Percentiles rank a stretch among this genome's conserved stretches.
These are phyloP conservation scores for Paraphoma chrysanthemicola DNA, from an alignment of 2,329 filamentous ascomycete species.

Conservation along the genomic window DNA sequence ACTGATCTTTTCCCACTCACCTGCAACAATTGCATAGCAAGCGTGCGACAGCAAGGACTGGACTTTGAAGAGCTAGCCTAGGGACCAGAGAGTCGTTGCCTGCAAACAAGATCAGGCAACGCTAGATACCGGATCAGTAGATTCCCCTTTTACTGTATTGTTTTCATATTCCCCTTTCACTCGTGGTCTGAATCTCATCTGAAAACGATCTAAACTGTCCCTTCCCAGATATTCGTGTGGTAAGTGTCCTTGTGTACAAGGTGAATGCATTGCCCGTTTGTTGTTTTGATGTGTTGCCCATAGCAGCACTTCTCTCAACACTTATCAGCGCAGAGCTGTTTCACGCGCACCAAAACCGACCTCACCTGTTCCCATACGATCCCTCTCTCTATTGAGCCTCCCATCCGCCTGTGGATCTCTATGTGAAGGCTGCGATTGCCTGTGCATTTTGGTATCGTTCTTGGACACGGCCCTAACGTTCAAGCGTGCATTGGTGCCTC, in stretches of 20 bases:
- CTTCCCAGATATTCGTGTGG: not conserved
- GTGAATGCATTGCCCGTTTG: constrained; percentile 24
- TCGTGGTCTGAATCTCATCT: too few relatives aligned
- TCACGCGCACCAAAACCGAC: not conserved
- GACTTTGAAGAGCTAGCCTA: not conserved
- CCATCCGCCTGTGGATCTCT: not conserved
- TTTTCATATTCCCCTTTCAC: not conserved
- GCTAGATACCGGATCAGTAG: not conserved
- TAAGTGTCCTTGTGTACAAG: not conserved
- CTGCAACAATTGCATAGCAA: not conserved
- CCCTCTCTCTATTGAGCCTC: too few relatives aligned
- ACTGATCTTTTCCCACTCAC: constrained; percentile 11
- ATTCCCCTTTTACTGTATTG: not conserved
- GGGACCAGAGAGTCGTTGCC: not conserved
- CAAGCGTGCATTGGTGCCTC: too few relatives aligned
- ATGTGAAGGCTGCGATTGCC: not conserved
- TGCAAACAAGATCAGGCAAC: not conserved
- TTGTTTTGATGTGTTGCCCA: constrained; percentile 21
- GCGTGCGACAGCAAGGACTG: not conserved
- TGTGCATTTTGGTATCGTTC: not conserved
- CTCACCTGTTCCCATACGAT: too few relatives aligned
- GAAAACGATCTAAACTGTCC: not conserved
- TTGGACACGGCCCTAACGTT: not conserved
- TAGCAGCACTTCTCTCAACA: constrained; percentile 8
- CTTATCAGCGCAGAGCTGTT: not conserved